These are phyloP conservation scores for Anthostomella pinea DNA, from an alignment of 2,329 filamentous ascomycete genomes.

Conservation along the genomic window DNA sequence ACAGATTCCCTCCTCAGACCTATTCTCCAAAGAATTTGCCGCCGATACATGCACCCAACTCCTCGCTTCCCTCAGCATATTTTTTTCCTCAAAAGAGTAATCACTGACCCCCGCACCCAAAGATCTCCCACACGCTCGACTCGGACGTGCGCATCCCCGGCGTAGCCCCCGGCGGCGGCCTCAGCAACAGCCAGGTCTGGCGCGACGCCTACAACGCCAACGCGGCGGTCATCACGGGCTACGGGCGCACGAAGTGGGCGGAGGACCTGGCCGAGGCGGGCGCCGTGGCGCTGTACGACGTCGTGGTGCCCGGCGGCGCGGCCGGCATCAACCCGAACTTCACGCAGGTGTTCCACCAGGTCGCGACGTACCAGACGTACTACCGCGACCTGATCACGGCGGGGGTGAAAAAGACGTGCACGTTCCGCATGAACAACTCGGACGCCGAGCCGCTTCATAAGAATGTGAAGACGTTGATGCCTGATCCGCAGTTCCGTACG, in stretches of 20 bases:
- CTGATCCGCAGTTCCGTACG: background rate
- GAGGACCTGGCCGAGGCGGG: conserved; percentile 29
- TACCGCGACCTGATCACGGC: background rate
- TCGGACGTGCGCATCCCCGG: conserved; percentile 1
- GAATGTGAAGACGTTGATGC: background rate
- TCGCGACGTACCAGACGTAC: background rate
- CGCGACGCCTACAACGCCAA: conserved; percentile 19
- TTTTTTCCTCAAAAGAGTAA: too few relatives aligned
- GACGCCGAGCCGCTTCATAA: background rate
- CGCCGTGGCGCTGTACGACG: conserved; percentile 24
- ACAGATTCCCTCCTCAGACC: too few relatives aligned
- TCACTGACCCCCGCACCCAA: too few relatives aligned
- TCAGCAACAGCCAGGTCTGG: conserved; percentile 19
- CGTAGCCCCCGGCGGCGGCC: conserved; percentile 13
- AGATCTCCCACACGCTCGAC: conserved; percentile 25
- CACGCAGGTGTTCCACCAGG: conserved; percentile 12
- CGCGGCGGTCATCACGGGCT: conserved; percentile 14
- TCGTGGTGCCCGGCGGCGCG: conserved; percentile 26
- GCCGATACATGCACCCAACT: too few relatives aligned
- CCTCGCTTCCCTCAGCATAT: too few relatives aligned
- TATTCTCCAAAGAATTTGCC: too few relatives aligned
- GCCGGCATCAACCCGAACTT: conserved; percentile 22
- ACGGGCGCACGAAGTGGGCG: conserved; percentile 18
- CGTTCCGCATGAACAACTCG: background rate
- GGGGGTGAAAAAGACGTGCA: background rate